Base-by-base conservation (phyloP, 164 flowering plant genomes). In the Protea cynaroides region DNA sequence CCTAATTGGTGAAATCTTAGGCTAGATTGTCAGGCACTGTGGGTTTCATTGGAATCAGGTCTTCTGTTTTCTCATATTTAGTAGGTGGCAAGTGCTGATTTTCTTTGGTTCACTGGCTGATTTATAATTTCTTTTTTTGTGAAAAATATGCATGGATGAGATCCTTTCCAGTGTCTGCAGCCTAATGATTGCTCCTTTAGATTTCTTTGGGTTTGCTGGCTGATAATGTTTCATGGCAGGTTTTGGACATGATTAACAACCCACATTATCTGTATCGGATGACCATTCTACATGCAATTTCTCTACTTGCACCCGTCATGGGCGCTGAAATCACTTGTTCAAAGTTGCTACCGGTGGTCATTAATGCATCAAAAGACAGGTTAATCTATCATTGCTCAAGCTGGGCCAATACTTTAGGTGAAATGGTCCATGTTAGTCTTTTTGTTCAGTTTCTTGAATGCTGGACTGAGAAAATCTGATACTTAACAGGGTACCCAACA, bases 251-350 rank as follows among this genome's bases (percentile, higher is more conserved):
- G 97, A 81, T 82, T 59, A 88, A 74, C 71, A 82, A 83, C 64
- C 82, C 96, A 15, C 97, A 88, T 63, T 92, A 92, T 73, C 65
- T 92, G 63, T 87, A 88, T 50, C 86, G 97, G 58, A 92, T 92
- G 96, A 92, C 97, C 50, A 77, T 92, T 65, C 77, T 92, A 4
- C 92, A 77, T 63, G 92, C 92, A 65, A 78, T 92, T 66, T 86
- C 93, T 69, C 78, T 92, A 12, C 90, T 92, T 58, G 96, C 98
- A 56, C 97, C 98, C 36, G 97, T 92, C 11, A 78, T 90, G 92
- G 97, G 98, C 21, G 60, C 98, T 7, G 97, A 92, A 58, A 90
- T 92, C 59, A 92, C 96, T 17, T 90, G 90, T 65, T 84, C 96
- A n/a, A 82, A 85, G 71, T 81, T 92, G 50, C 77, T 92, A 25